Conservation (phyloP, 2,329 filamentous ascomycete genomes). For the Ceratocystis papillata region DNA sequence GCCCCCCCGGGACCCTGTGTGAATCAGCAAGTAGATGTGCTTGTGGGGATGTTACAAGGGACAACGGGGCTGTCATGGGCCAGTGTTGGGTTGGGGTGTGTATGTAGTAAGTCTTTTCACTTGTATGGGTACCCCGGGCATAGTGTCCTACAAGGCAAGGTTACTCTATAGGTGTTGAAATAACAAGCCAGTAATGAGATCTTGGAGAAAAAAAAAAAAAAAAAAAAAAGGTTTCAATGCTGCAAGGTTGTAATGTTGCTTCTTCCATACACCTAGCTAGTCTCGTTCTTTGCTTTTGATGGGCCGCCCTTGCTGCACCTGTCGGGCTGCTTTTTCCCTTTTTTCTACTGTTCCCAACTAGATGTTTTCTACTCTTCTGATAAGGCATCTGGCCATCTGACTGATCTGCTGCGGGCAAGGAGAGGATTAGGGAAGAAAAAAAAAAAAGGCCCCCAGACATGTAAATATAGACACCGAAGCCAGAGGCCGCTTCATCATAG, state of each 20-base stretch:
- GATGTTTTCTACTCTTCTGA: background rate
- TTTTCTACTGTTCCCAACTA: background rate
- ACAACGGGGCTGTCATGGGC: slow-evolving; percentile 7
- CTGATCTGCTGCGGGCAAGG: background rate
- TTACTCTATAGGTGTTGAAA: background rate
- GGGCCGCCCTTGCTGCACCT: background rate
- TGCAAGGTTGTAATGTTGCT: background rate
- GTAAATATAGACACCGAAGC: slow-evolving; percentile 5
- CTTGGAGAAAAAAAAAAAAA: background rate
- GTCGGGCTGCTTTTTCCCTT: background rate
- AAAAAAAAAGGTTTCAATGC: slow-evolving; percentile 6
- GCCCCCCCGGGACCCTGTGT: background rate
- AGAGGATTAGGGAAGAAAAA: background rate
- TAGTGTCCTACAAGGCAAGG: background rate
- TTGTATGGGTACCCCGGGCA: background rate
- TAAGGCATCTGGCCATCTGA: slow-evolving; percentile 1
- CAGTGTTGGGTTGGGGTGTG: background rate
- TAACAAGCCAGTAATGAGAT: slow-evolving; percentile 3
- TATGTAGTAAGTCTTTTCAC: background rate
- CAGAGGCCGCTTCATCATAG: background rate
- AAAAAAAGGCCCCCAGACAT: background rate
- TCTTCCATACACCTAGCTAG: background rate
- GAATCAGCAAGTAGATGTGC: background rate
- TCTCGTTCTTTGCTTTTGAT: background rate
- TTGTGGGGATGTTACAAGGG: slow-evolving; percentile 1